Conservation (phyloP, 805 yeast genomes). For the Candida patagonica region DNA sequence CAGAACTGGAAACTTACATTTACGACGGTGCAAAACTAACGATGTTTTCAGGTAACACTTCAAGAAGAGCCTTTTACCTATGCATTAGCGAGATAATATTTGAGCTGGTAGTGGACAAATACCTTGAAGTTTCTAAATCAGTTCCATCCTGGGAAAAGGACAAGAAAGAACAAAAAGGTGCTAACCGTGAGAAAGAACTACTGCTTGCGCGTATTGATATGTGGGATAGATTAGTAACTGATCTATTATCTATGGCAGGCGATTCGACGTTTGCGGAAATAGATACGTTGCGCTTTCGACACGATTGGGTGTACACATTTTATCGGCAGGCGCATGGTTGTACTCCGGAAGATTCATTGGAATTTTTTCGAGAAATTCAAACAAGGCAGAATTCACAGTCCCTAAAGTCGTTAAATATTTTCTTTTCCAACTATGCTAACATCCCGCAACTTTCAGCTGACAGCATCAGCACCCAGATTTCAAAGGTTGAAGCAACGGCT, state of each 20-base stretch:
- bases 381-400: conserved; percentile 5
- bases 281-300: conserved; percentile 21
- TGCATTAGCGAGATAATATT: conserved; percentile 12
- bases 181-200: background rate
- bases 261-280: background rate
- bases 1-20: conserved; percentile 20
- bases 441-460: conserved; percentile 47
- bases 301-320: conserved; percentile 41
- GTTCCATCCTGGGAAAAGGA: background rate
- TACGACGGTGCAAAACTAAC: conserved; percentile 7
- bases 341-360: conserved; percentile 26
- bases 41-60: conserved; percentile 1
- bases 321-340: conserved; percentile 35
- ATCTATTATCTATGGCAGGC: conserved; percentile 5
- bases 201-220: conserved; percentile 7
- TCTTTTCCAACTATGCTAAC: conserved; percentile 48
- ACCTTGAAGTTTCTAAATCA: conserved; percentile 7
- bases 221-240: conserved; percentile 16
- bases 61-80: background rate
- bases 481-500: conserved; percentile 62
- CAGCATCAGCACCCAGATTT: conserved; percentile 49
- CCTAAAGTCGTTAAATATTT: conserved; percentile 27
- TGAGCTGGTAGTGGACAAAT: conserved; percentile 20
- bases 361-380: conserved; percentile 19
- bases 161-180: background rate